These are phyloP conservation scores for Fagus sylvatica DNA, from an alignment of 306 rosid genomes.

Conservation along the genomic window DNA sequence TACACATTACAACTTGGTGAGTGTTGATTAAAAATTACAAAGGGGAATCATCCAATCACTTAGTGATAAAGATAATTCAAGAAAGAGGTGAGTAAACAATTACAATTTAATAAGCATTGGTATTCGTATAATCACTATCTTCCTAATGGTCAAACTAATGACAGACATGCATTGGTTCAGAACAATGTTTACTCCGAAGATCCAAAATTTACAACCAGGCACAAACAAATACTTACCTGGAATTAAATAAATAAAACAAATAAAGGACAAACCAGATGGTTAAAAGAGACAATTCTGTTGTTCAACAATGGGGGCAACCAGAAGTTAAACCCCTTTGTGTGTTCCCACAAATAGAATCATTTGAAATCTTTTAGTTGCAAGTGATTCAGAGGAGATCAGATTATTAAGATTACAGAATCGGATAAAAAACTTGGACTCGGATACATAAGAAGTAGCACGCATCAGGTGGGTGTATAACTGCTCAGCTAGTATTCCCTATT, in stretches of 20 bases:
- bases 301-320: neutral
- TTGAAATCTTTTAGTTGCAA: neutral
- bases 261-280: neutral
- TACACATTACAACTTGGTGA: constrained; percentile 36
- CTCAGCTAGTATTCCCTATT: neutral
- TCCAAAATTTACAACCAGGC: neutral
- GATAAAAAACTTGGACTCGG: neutral
- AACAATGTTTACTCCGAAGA: neutral
- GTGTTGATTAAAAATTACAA: constrained; percentile 20
- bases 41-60: neutral
- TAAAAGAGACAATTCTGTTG: neutral
- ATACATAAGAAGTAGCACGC: neutral
- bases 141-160: neutral
- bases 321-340: neutral
- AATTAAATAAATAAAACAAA: neutral
- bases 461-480: neutral
- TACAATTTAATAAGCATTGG: neutral
- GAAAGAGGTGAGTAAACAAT: neutral
- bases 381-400: neutral
- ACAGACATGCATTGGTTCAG: neutral
- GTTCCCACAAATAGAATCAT: neutral
- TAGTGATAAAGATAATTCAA: neutral
- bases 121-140: neutral
- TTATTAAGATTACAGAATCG: neutral
- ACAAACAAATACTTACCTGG: neutral